Evolutionary conservation across 331 rosid species (phyloP).

Genomic region (Arachis monticola): DNA sequence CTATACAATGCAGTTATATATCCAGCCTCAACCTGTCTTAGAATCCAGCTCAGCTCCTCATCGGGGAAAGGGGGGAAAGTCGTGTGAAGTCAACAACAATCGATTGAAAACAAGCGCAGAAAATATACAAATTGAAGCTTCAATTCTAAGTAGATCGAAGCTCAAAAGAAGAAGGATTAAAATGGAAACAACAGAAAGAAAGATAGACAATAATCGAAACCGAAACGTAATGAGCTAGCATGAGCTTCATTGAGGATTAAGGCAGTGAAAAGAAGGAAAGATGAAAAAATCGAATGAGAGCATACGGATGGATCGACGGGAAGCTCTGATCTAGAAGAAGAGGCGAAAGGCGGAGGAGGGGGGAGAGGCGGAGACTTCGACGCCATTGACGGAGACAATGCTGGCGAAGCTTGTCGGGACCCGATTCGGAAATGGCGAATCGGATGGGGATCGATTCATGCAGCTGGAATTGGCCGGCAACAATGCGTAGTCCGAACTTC

Average conservation of each 20-base stretch:
- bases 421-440: conserved; percentile 47
- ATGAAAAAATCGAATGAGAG: conserved; percentile 11
- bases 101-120: conserved; percentile 5
- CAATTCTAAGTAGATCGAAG: conserved; percentile 34
- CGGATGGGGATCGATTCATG: conserved; percentile 67
- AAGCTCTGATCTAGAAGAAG: conserved; percentile 63
- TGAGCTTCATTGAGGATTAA: neutral
- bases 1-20: conserved; percentile 48
- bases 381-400: conserved; percentile 73
- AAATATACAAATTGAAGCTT: conserved; percentile 5
- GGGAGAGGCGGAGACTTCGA: conserved; percentile 56
- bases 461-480: conserved; percentile 43
- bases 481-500: neutral
- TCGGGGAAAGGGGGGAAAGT: neutral
- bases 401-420: conserved; percentile 38
- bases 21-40: conserved; percentile 34
- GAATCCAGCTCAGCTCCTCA: conserved; percentile 29
- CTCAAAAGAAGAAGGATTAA: conserved; percentile 1
- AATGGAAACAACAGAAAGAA: neutral
- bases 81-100: neutral
- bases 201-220: neutral
- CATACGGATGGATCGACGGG: conserved; percentile 56
- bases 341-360: conserved; percentile 44
- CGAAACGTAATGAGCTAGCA: neutral
- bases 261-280: neutral